These are phyloP conservation scores for Bruguiera parviflora DNA, from an alignment of 345 rosid genomes.

Conservation along the genomic window DNA sequence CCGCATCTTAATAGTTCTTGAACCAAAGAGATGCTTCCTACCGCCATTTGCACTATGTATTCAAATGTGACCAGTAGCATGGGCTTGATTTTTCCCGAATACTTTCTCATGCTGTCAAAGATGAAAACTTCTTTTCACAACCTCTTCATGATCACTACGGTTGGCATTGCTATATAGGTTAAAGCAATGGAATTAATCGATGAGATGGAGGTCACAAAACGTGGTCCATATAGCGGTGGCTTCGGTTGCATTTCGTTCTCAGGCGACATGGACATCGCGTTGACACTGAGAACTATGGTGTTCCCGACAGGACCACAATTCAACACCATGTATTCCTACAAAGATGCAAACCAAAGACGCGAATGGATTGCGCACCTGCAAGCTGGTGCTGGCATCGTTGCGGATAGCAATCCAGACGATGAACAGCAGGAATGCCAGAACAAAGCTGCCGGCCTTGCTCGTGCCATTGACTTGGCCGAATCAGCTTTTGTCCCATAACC, in stretches of 20 bases:
- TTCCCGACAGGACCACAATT: constrained; percentile 59
- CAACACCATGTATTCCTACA: constrained; percentile 70
- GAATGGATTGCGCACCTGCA: constrained; percentile 94
- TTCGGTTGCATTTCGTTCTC: constrained; percentile 69
- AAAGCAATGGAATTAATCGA: constrained; percentile 90
- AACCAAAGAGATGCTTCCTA: not conserved
- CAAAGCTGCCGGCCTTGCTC: constrained; percentile 79
- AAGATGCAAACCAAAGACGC: constrained; percentile 38
- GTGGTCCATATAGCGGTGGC: constrained; percentile 93
- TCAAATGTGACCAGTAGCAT: not conserved
- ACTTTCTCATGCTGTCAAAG: not conserved
- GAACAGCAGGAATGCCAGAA: constrained; percentile 73
- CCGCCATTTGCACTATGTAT: no score
- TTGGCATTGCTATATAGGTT: constrained; percentile 31
- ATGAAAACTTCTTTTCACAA: not conserved
- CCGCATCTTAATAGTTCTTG: not conserved
- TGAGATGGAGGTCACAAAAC: constrained; percentile 53
- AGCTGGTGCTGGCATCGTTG: constrained; percentile 82
- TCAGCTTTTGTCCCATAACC: constrained; percentile 47
- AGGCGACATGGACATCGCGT: constrained; percentile 83
- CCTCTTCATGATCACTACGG: constrained; percentile 2
- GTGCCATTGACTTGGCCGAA: constrained; percentile 87
- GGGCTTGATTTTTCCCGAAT: not conserved
- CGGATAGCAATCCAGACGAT: constrained; percentile 69
- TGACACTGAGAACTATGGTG: constrained; percentile 69